These are phyloP conservation scores for Lecanicillium sp. DNA, from an alignment of 2,329 filamentous ascomycete species.

Conservation along the genomic window DNA sequence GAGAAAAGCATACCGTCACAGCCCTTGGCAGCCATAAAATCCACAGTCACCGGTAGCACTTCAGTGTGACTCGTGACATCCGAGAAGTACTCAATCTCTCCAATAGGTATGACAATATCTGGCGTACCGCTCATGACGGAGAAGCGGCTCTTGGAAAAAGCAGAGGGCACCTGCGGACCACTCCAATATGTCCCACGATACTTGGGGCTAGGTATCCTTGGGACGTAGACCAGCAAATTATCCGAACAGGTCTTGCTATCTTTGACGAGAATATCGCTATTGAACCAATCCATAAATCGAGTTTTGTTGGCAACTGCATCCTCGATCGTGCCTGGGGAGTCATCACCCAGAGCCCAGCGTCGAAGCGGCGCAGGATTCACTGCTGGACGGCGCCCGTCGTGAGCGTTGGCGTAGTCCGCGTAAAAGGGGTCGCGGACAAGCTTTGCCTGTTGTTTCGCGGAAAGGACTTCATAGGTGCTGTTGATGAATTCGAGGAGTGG, in stretches of 20 bases:
- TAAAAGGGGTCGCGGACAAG: conserved; percentile 28
- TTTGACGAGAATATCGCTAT: conserved; percentile 31
- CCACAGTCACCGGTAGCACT: conserved; percentile 46
- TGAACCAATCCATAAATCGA: conserved; percentile 37
- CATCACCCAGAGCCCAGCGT: conserved; percentile 27
- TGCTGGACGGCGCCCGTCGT: conserved; percentile 24
- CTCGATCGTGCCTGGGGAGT: conserved; percentile 17
- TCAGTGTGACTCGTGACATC: conserved; percentile 37
- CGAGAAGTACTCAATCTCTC: conserved; percentile 26
- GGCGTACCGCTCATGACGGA: conserved; percentile 27
- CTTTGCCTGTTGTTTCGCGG: conserved; percentile 25
- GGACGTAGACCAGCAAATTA: conserved; percentile 39
- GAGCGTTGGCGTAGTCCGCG: conserved; percentile 19
- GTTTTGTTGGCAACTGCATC: conserved; percentile 41
- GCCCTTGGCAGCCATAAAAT: conserved; percentile 48
- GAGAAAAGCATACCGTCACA: conserved; percentile 51
- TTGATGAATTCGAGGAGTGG: conserved; percentile 19
- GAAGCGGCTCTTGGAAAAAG: conserved; percentile 31
- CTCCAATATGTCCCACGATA: conserved; percentile 26
- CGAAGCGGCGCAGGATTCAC: conserved; percentile 25
- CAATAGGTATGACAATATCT: conserved; percentile 33
- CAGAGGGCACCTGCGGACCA: conserved; percentile 34
- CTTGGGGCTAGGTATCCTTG: conserved; percentile 14
- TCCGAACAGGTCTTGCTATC: conserved; percentile 34
- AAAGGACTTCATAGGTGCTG: conserved; percentile 25